phyloP scores from a whole-genome alignment of 257 asterid genomes.

The Fraxinus quadrangulata region DNA sequence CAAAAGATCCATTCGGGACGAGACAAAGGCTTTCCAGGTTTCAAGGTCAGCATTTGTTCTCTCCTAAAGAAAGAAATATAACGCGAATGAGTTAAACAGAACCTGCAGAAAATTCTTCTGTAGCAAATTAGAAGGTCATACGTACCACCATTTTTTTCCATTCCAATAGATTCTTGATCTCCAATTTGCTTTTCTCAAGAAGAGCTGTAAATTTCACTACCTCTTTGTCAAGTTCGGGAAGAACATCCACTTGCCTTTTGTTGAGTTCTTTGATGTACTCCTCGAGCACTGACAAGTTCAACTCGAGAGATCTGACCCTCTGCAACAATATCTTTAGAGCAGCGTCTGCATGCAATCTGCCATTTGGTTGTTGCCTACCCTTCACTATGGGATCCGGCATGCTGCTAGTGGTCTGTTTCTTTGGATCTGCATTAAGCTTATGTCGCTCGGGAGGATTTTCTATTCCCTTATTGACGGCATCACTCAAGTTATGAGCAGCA shows the following conservation, averaged over 20 bases:
- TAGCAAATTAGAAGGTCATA: neutral
- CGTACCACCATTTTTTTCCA: constrained; percentile 75
- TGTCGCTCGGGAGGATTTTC: constrained; percentile 47
- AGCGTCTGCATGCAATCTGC: constrained; percentile 86
- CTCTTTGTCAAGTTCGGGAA: constrained; percentile 81
- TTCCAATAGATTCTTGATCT: constrained; percentile 70
- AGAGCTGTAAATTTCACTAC: constrained; percentile 51
- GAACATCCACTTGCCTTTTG: constrained; percentile 62
- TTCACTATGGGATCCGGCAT: constrained; percentile 48
- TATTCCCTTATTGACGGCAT: constrained; percentile 35
- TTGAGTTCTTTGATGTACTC: constrained; percentile 83
- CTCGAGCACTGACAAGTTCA: constrained; percentile 75
- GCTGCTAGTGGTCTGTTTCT: constrained; percentile 37
- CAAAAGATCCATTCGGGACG: constrained; percentile 59
- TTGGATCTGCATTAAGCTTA: constrained; percentile 40
- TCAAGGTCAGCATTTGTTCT: constrained; percentile 61
- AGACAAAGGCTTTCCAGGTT: constrained; percentile 64
- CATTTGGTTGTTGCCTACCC: constrained; percentile 56
- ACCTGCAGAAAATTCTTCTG: constrained; percentile 2
- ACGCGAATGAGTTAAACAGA: constrained; percentile 20
- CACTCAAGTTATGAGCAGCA: constrained; percentile 30
- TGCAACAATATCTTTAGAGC: constrained; percentile 85
- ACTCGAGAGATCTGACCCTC: constrained; percentile 85
- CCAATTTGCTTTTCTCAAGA: constrained; percentile 70
- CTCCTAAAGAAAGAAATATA: constrained; percentile 47